Evolutionary conservation across 23 red algal species (phyloP), one percentile per base, ranked within the genome.

Genomic region (Cyanidioschyzon merolae): DNA sequence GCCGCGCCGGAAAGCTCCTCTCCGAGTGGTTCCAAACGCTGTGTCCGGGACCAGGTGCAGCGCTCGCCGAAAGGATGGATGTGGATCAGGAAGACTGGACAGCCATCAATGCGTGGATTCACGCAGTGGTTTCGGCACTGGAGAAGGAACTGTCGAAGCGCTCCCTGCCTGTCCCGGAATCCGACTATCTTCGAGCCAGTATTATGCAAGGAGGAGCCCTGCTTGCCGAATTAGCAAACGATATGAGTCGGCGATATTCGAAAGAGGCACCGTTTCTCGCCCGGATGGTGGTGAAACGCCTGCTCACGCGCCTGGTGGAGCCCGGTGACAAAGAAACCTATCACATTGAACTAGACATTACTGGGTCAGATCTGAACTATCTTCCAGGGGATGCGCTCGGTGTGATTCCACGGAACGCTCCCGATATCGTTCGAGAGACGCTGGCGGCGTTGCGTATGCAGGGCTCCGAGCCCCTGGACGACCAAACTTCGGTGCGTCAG

Each of bases 31-130:
- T 71, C 12, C 63, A 35, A 32, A 7, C 21, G 12, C 63, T 25
- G 2, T 12, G 12, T 27, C n/a, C n/a, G 12, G n/a, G 3, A 27
- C 12, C 7, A 27, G 63, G 7, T 35, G 12, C 63, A 7, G n/a
- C 2, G 63, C 32, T 81, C 2, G 54, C 51, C 39, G 54, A n/a
- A 2, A 2, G 78, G 12, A 40, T 34, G 32, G 78, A 81, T 16
- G 63, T 95, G 24, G 86, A 95, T 74, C 91, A 95, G 74, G 86
- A 95, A 39, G 86, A 95, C 58, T 95, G 91, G 91, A 37, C n/a
- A 18, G 30, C 83, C 71, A 89, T 95, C n/a, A 57, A 86, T 1
- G 76, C 30, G 24, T 95, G 91, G 91, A 57, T 87, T 17, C 41
- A 63, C 39, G 41, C 59, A 2, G 67, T 89, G 0, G n/a, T 59